Percentiles rank a stretch among this genome's conserved stretches.
Conservation (phyloP, 2,329 filamentous ascomycete genomes). For the Aspergillus sojae region DNA sequence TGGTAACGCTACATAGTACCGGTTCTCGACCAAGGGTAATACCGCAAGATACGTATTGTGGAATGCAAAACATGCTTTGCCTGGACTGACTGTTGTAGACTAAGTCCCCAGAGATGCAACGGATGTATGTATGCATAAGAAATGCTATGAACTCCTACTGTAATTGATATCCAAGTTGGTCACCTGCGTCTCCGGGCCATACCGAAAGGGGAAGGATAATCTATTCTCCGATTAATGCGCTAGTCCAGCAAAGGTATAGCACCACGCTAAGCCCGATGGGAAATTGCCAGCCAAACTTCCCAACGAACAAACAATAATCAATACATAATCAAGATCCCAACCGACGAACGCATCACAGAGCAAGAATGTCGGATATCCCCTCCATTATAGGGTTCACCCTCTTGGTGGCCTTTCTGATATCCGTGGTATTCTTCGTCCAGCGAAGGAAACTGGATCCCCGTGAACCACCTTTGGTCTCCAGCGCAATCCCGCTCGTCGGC, state of each 20-base stretch:
- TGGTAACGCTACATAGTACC: too few species aligned
- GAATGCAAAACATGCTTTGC: neutral
- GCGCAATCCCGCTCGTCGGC: constrained; percentile 30
- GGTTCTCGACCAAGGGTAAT: too few species aligned
- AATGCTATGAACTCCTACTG: too few species aligned
- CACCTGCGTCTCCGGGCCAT: too few species aligned
- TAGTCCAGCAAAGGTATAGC: too few species aligned
- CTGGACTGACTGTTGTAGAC: neutral
- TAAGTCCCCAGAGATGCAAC: neutral
- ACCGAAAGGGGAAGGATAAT: too few species aligned
- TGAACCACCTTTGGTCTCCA: constrained; percentile 26
- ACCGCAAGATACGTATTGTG: neutral
- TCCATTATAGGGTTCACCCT: neutral
- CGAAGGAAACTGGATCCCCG: constrained; percentile 25
- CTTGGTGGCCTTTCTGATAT: neutral
- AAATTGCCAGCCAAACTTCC: neutral
- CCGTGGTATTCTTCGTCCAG: neutral
- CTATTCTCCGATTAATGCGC: accelerated
- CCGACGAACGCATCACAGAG: neutral
- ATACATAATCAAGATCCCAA: neutral
- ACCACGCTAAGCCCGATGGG: too few species aligned
- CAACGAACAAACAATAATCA: neutral
- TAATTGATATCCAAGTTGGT: too few species aligned
- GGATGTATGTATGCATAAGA: neutral
- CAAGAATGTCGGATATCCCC: neutral